Evolutionary conservation across 371 early-diverging fungal species (phyloP), one percentile per base, ranked within the genome.

Genomic region (Lichtheimia ornata): DNA sequence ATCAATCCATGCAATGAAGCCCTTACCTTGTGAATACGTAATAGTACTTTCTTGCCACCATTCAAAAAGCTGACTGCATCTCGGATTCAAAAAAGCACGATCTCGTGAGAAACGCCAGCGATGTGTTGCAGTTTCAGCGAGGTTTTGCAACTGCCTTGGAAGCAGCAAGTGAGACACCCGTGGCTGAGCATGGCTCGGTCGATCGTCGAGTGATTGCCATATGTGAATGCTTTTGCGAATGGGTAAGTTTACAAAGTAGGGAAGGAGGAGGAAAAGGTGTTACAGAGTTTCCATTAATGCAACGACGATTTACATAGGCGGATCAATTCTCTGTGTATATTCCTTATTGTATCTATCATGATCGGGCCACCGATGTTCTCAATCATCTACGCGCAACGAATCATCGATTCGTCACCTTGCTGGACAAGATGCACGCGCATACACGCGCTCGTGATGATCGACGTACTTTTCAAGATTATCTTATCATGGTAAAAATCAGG

Each of bases 311-410:
- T 52, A 17, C 18, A n/a, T 41, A 79, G 79, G 74, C 68, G 12
- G 68, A 58, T 13, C 59, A 61, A 35, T 72, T 81, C 53, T 65
- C 72, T 9, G 60, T 76, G 5, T 81, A 81, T 53, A 64, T 64
- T 1, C 73, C 77, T 12, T 81, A 76, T 35, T 75, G 81, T 55
- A 67, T 76, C 9, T 53, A 67, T 11, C 81, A 81, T 25, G 76
- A 81, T 35, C 59, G 65, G 30, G 77, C 81, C 0, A 56, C 68
- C 5, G 61, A 62, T 7, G 41, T 70, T 1, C 74, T 73, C 30
- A 66, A 69, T 35, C 62, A 69, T 12, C 49, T 77, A 4, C 28
- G 63, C 14, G 53, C 70, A 49, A 73, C 63, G 14, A 75, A 66
- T 24, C 35, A 59, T 6, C 64, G 63, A 5, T 74, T 73, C 51